phyloP scores from a whole-genome alignment of 768 basidiomycete species.

The Leucogyrophana mollusca region DNA sequence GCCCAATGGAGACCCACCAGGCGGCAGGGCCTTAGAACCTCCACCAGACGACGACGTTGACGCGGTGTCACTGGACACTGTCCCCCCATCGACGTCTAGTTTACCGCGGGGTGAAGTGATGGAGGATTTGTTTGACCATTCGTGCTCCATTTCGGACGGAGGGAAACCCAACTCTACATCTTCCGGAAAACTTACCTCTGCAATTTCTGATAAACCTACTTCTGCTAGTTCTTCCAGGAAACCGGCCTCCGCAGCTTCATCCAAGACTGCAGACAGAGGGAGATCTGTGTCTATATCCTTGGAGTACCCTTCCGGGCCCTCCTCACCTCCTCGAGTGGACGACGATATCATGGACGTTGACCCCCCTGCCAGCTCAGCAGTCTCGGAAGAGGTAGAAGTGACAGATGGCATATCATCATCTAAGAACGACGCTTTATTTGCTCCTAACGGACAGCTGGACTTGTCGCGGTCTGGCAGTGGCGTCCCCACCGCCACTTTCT shows the following conservation, averaged over 20 bases:
- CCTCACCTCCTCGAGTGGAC: too few species aligned
- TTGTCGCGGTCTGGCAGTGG: conserved; percentile 2
- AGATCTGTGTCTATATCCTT: too few species aligned
- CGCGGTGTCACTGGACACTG: conserved; percentile 12
- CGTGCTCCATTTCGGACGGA: conserved; percentile 14
- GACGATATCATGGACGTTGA: too few species aligned
- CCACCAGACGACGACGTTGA: conserved; percentile 14
- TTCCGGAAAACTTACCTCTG: neutral
- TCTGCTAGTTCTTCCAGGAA: conserved; percentile 3
- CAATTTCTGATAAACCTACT: neutral
- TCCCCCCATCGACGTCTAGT: conserved; percentile 21
- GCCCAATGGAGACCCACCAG: neutral
- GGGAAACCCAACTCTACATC: too few species aligned
- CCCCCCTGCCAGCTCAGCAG: too few species aligned
- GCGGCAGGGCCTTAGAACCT: neutral
- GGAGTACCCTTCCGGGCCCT: too few species aligned
- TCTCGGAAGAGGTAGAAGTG: too few species aligned
- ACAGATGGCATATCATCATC: too few species aligned
- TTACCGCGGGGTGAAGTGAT: conserved; percentile 12
- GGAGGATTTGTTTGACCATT: conserved; percentile 10
- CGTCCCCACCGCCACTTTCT: conserved; percentile 22
- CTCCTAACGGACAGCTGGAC: too few species aligned
- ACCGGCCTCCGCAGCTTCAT: conserved; percentile 7
- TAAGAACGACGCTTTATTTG: too few species aligned
- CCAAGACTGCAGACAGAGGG: conserved; percentile 1